Evolutionary conservation across 768 basidiomycete genomes (phyloP), one percentile per base, ranked within the genome.

Genomic region (Terana coerulea): DNA sequence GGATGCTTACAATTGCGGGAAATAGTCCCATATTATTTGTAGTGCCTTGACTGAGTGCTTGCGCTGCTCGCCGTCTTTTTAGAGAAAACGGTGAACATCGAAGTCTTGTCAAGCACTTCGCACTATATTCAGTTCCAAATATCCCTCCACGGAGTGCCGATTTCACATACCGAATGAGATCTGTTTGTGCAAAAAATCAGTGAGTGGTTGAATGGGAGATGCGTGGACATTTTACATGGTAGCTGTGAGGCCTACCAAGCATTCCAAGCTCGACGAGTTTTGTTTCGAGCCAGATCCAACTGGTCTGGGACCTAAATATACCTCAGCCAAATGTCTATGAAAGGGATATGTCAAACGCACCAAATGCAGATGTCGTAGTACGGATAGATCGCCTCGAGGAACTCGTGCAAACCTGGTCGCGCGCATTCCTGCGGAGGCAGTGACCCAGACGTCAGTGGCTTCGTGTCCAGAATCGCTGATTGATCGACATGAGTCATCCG

Each of bases 281-380:
- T 14, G 83, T 81, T 70, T 93, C 91, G 15, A 93, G 73, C 91
- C 91, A 93, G 44, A 89, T 75, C 91, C 91, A 93, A 56, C 81
- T 84, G 3, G 91, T 93, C 63, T 91, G 88, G 1, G 83, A 86
- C 86, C 86, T 88, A 55, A n/a, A 30, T 5, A 9, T 24, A n/a
- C 22, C 19, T 14, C 14, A 21, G 15, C 11, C n/a, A 11, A 47
- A 8, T 52, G 5, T 24, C 21, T 12, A 21, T 44, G 26, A 51
- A 11, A n/a, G n/a, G n/a, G n/a, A n/a, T n/a, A n/a, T n/a, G n/a
- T 10, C 36, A 9, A 17, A 35, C 63, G 33, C 61, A 88, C 91
- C 92, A 95, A 55, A 95, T 87, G 59, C 87, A 88, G 54, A 95
- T 88, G 59, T 95, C 91, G 64, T 95, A 95, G 62, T 83, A 74